Evolutionary conservation across 352 stramenopile species (phyloP).

Genomic region (Plasmopara muralis): DNA sequence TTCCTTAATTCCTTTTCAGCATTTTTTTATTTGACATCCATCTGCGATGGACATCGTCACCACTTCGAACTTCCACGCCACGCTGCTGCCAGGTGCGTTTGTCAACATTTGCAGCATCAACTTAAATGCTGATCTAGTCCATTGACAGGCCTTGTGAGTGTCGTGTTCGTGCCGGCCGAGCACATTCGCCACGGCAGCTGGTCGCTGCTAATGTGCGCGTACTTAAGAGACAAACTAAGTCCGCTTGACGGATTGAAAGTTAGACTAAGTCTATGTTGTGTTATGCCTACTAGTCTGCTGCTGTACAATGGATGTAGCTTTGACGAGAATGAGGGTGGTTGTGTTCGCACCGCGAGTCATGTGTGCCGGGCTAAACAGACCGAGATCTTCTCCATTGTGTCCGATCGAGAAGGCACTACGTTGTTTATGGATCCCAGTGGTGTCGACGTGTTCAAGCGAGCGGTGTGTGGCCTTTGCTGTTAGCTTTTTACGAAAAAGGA

Average conservation of each 20-base stretch:
- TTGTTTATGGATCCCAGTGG: constrained; percentile 81
- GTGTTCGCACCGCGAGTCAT: constrained; percentile 35
- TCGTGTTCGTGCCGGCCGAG: constrained; percentile 69
- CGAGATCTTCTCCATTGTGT: constrained; percentile 82
- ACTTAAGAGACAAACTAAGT: constrained; percentile 4
- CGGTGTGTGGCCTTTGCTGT: constrained; percentile 29
- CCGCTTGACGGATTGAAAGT: background rate
- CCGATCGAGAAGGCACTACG: constrained; percentile 65
- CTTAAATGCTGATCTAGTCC: background rate
- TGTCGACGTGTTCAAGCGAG: constrained; percentile 72
- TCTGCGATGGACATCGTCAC: constrained; percentile 76
- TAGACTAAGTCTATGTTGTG: constrained; percentile 5
- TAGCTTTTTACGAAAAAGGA: background rate
- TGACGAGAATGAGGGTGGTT: constrained; percentile 60
- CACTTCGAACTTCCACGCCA: constrained; percentile 87
- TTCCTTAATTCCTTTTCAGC: background rate
- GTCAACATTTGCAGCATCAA: background rate
- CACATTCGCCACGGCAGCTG: constrained; percentile 70
- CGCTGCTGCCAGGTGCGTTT: constrained; percentile 61
- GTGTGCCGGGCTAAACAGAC: constrained; percentile 71
- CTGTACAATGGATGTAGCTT: constrained; percentile 79
- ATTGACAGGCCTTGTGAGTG: constrained; percentile 56
- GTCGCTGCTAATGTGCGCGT: constrained; percentile 33
- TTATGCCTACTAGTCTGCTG: constrained; percentile 40
- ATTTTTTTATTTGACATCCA: background rate